phyloP scores from a whole-genome alignment of 1,284 basidiomycete species.

The Melampsora americana region DNA sequence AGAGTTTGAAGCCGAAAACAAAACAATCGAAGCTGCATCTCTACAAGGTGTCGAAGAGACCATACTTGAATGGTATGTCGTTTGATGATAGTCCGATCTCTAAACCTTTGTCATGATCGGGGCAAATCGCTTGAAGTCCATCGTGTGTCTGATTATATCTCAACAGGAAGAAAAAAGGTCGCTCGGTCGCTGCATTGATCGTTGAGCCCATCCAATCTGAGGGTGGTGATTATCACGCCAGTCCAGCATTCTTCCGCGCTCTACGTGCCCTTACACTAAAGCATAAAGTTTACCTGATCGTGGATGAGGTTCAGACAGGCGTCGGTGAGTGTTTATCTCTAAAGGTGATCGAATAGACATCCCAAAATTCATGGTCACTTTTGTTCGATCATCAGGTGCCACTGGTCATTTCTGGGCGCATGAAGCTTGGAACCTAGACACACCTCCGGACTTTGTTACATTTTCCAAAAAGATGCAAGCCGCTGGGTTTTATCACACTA shows the following conservation, averaged over 20 bases:
- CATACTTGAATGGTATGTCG: conserved; percentile 48
- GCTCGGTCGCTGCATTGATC: conserved; percentile 60
- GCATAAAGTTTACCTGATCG: conserved; percentile 60
- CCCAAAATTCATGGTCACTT: background rate
- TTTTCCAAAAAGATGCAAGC: conserved; percentile 60
- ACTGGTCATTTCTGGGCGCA: conserved; percentile 63
- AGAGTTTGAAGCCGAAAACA: conserved; percentile 56
- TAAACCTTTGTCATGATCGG: background rate
- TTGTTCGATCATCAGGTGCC: conserved; percentile 51
- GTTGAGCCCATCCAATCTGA: conserved; percentile 61
- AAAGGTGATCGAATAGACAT: background rate
- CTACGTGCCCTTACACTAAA: conserved; percentile 58
- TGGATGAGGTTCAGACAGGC: conserved; percentile 61
- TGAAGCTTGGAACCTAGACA: conserved; percentile 59
- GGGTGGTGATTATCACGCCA: conserved; percentile 62
- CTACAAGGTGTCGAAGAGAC: conserved; percentile 55
- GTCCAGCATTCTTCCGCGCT: conserved; percentile 58
- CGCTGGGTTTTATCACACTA: conserved; percentile 59
- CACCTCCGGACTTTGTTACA: conserved; percentile 60
- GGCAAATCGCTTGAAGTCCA: background rate
- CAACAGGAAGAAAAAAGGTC: conserved; percentile 54
- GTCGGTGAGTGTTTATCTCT: conserved; percentile 48
- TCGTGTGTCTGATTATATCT: background rate
- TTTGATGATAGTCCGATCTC: background rate
- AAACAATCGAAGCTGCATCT: conserved; percentile 54